Conservation (phyloP, 1,284 basidiomycete species). For the Apiotrichum sp. region DNA sequence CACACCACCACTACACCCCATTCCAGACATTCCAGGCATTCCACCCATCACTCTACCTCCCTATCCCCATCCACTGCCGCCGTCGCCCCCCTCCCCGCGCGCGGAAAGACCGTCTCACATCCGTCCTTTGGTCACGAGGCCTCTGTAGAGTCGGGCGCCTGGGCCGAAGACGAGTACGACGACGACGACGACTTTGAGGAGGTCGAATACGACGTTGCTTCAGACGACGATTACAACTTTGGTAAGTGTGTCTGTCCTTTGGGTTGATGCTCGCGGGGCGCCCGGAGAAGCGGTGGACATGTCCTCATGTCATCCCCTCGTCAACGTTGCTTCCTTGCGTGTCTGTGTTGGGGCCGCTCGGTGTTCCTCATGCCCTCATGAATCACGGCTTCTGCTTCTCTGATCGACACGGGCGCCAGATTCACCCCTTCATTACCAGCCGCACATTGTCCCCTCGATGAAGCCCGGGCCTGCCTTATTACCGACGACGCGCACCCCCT, state of each 20-base stretch:
- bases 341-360: no score
- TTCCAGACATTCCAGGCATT: no score
- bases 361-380: no score
- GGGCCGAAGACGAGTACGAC: constrained; percentile 19
- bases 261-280: no score
- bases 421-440: neutral
- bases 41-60: no score
- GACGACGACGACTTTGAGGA: constrained; percentile 25
- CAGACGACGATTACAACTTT: constrained; percentile 24
- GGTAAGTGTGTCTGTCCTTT: constrained; percentile 5
- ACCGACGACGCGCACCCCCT: no score
- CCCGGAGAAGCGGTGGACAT: no score
- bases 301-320: neutral
- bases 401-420: neutral
- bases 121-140: constrained; percentile 23
- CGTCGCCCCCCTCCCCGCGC: constrained; percentile 3
- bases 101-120: constrained; percentile 2
- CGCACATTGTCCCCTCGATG: no score
- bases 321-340: neutral
- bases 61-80: no score
- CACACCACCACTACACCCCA: no score
- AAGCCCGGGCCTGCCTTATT: no score
- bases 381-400: no score
- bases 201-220: constrained; percentile 14
- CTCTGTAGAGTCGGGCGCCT: constrained; percentile 15